These are phyloP conservation scores for Nicotiana otophora DNA, from an alignment of 257 asterid species.

Conservation along the genomic window DNA sequence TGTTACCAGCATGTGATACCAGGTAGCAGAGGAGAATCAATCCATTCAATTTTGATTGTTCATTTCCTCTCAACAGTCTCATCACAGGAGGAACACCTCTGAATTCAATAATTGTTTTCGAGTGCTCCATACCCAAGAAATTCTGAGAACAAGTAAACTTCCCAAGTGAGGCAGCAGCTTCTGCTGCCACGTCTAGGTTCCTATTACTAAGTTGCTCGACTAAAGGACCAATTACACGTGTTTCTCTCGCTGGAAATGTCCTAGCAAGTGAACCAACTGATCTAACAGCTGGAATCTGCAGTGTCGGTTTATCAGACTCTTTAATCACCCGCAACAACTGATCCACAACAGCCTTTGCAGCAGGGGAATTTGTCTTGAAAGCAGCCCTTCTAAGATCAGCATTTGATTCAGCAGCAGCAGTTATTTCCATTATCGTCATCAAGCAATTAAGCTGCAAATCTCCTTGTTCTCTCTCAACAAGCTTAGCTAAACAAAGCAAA, in stretches of 20 bases:
- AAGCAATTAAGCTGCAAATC: conserved; percentile 58
- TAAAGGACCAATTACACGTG: conserved; percentile 52
- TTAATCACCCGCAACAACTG: conserved; percentile 57
- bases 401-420: conserved; percentile 62
- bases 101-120: conserved; percentile 59
- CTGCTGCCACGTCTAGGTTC: conserved; percentile 48
- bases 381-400: conserved; percentile 67
- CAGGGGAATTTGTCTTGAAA: conserved; percentile 68
- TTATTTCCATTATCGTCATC: conserved; percentile 71
- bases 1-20: conserved; percentile 65
- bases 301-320: conserved; percentile 29
- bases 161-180: conserved; percentile 60
- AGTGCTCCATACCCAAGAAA: conserved; percentile 52
- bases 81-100: conserved; percentile 45
- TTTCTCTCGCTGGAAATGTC: conserved; percentile 73
- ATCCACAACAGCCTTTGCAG: conserved; percentile 78
- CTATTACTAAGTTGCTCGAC: conserved; percentile 51
- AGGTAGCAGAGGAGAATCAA: conserved; percentile 61
- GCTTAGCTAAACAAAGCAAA: conserved; percentile 72
- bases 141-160: conserved; percentile 57
- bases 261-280: conserved; percentile 67
- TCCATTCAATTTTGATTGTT: conserved; percentile 41
- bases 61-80: conserved; percentile 56
- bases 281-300: conserved; percentile 44
- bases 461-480: conserved; percentile 59